Conservation (phyloP, 768 basidiomycete species). For the Pisolithus microcarpus region DNA sequence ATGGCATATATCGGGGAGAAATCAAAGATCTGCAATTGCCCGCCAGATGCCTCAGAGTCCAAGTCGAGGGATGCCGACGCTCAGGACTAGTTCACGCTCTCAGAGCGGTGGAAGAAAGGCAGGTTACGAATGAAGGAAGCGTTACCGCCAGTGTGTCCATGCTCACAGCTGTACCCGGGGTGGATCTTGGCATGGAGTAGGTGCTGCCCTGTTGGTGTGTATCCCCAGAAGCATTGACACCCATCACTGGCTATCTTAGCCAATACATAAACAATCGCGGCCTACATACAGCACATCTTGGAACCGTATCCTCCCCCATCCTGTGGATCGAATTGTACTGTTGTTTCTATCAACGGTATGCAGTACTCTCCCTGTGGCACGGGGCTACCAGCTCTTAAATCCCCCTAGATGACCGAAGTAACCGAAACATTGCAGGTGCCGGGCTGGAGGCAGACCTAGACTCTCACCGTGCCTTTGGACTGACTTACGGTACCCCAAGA, state of each 20-base stretch:
- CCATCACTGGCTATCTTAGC: slow-evolving; percentile 38
- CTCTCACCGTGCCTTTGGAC: slow-evolving; percentile 58
- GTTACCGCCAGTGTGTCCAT: slow-evolving; percentile 91
- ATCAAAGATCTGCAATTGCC: slow-evolving; percentile 61
- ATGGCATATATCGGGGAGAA: slow-evolving; percentile 97
- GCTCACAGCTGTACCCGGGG: slow-evolving; percentile 97
- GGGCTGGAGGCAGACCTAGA: slow-evolving; percentile 64
- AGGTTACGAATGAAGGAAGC: slow-evolving; percentile 63
- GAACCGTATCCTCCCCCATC: slow-evolving; percentile 42
- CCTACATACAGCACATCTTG: slow-evolving; percentile 45
- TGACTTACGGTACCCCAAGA: no score
- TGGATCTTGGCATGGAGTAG: slow-evolving; percentile 98
- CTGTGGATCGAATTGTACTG: slow-evolving; percentile 42
- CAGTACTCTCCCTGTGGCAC: background rate
- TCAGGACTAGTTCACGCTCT: slow-evolving; percentile 69
- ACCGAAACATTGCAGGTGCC: slow-evolving; percentile 43
- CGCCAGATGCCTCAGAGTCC: slow-evolving; percentile 40
- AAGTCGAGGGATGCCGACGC: slow-evolving; percentile 52
- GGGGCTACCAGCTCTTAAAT: slow-evolving; percentile 2
- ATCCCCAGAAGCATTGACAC: background rate
- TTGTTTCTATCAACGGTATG: slow-evolving; percentile 50
- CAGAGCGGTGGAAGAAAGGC: slow-evolving; percentile 54
- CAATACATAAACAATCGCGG: slow-evolving; percentile 48
- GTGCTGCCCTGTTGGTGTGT: slow-evolving; percentile 27
- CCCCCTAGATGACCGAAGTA: slow-evolving; percentile 49